Percentiles rank a stretch among this genome's conserved stretches.
phyloP scores from a whole-genome alignment of 2,329 filamentous ascomycete genomes.

The Aspergillus quadricinctus region DNA sequence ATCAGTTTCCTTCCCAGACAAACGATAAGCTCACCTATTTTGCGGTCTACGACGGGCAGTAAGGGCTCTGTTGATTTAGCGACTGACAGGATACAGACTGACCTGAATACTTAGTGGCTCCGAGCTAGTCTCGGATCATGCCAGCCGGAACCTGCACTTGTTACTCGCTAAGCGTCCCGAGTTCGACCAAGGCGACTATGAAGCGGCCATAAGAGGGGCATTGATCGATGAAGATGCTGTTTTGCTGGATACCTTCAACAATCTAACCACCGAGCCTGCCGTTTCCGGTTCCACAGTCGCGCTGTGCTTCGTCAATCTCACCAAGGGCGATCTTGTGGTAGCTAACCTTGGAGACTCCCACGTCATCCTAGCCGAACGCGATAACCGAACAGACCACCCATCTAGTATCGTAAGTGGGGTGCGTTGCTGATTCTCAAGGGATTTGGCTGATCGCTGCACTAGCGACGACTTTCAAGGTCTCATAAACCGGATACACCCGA shows the following conservation, averaged over 20 bases:
- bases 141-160: constrained; percentile 23
- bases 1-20: constrained; percentile 25
- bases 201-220: constrained; percentile 26
- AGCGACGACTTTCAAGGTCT: constrained; percentile 30
- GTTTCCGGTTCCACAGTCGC: constrained; percentile 32
- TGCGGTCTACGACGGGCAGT: constrained; percentile 36
- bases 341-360: constrained; percentile 35
- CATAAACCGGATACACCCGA: constrained; percentile 29
- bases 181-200: constrained; percentile 26
- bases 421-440: not conserved
- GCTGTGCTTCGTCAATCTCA: constrained; percentile 31
- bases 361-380: constrained; percentile 30
- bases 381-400: constrained; percentile 21
- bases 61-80: constrained; percentile 6
- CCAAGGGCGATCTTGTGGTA: constrained; percentile 27
- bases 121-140: constrained; percentile 29
- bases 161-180: constrained; percentile 27
- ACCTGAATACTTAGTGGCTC: constrained; percentile 22
- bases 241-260: constrained; percentile 23
- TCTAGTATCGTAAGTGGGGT: constrained; percentile 19
- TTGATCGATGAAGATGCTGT: constrained; percentile 27
- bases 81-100: not conserved
- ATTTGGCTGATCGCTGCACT: constrained; percentile 1
- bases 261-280: constrained; percentile 22
- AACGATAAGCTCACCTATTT: constrained; percentile 28